These are phyloP conservation scores for Gliomastix tumulicola DNA, from an alignment of 2,329 filamentous ascomycete genomes.

Conservation along the genomic window DNA sequence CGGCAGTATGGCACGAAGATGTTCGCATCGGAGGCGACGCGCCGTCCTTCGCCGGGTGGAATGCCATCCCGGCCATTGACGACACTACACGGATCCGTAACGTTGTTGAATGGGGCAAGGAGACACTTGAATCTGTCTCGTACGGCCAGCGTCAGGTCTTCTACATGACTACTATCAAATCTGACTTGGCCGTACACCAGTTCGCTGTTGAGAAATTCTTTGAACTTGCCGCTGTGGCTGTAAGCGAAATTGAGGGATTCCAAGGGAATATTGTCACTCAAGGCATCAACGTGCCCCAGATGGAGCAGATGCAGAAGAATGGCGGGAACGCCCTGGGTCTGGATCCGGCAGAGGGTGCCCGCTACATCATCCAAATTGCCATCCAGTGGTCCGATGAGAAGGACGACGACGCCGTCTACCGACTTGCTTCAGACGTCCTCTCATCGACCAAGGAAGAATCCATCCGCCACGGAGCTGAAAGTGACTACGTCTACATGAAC, in stretches of 20 bases:
- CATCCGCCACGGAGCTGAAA: constrained; percentile 6
- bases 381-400: constrained; percentile 11
- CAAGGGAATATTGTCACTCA: constrained; percentile 17
- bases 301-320: constrained; percentile 20
- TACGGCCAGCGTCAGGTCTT: too few species aligned
- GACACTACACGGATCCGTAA: constrained; percentile 14
- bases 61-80: constrained; percentile 17
- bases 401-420: constrained; percentile 11
- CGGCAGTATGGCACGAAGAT: neutral
- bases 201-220: too few species aligned
- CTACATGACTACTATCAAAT: too few species aligned
- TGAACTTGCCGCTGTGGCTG: too few species aligned
- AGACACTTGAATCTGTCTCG: too few species aligned
- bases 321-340: constrained; percentile 25
- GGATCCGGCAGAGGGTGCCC: constrained; percentile 13
- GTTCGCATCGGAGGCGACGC: constrained; percentile 13
- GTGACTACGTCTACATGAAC: constrained; percentile 29
- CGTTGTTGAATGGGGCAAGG: too few species aligned
- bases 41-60: constrained; percentile 26
- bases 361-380: constrained; percentile 11
- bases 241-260: too few species aligned
- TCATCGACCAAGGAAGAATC: constrained; percentile 8
- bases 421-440: constrained; percentile 9
- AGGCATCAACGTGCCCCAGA: constrained; percentile 29
- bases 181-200: too few species aligned